phyloP scores from a whole-genome alignment of 225 moss, liverwort and hornwort genomes.

The Rhytidiadelphus loreus region DNA sequence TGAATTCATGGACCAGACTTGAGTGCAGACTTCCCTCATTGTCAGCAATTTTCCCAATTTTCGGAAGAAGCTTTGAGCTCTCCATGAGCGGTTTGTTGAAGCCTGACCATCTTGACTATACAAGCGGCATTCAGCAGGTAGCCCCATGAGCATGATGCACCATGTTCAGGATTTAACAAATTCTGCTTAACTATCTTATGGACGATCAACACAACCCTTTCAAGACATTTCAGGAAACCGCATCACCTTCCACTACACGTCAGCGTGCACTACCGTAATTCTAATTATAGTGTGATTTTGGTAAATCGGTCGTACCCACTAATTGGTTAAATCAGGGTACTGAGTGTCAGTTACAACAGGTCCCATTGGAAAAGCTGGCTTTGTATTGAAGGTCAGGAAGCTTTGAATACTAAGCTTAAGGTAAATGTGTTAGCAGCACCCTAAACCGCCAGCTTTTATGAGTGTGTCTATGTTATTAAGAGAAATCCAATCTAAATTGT shows the following conservation, averaged over 20 bases:
- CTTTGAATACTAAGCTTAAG: background rate
- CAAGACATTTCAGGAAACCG: too few relatives aligned
- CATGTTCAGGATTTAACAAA: background rate
- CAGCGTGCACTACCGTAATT: too few relatives aligned
- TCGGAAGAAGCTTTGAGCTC: background rate
- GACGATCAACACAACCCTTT: background rate
- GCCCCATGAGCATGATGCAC: background rate
- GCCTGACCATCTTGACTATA: background rate
- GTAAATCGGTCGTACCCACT: too few relatives aligned
- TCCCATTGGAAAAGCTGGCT: background rate
- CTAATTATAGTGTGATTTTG: background rate
- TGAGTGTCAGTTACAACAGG: too few relatives aligned
- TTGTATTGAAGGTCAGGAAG: background rate
- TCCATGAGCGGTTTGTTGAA: background rate
- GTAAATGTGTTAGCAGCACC: too few relatives aligned
- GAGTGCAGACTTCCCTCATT: background rate
- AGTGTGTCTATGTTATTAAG: too few relatives aligned
- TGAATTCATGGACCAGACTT: background rate
- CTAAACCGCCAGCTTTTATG: too few relatives aligned
- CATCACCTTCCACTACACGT: too few relatives aligned
- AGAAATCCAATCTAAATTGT: too few relatives aligned
- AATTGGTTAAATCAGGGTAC: too few relatives aligned
- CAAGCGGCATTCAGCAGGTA: background rate
- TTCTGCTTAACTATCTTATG: background rate
- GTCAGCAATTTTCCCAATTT: background rate